A percentile compares a stretch with the other conserved stretches of the same genome.
These are phyloP conservation scores for Vavraia culicis DNA, from an alignment of 371 early-diverging fungal species.

Conservation along the genomic window DNA sequence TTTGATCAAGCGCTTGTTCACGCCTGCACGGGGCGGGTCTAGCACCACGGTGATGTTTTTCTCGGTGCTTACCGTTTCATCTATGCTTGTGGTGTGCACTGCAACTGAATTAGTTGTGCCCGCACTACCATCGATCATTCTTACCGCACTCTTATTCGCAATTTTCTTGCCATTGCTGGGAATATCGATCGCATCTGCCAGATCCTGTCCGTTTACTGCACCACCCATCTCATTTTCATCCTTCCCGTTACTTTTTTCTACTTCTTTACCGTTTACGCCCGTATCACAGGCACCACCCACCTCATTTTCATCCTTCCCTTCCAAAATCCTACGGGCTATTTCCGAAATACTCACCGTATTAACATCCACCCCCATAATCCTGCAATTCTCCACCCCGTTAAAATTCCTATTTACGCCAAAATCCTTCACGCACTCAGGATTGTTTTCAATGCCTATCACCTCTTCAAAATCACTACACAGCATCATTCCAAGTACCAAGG, in stretches of 20 bases:
- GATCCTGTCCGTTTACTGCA: not conserved
- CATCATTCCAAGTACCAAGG: not conserved
- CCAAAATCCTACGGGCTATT: too few relatives aligned
- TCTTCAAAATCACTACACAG: conserved; percentile 2
- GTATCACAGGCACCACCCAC: too few relatives aligned
- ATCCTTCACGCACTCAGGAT: not conserved
- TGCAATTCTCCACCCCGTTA: not conserved
- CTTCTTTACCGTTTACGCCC: too few relatives aligned
- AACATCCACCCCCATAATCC: too few relatives aligned
- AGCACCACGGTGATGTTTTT: not conserved
- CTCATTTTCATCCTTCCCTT: too few relatives aligned
- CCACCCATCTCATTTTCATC: not conserved
- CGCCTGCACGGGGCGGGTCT: conserved; percentile 8
- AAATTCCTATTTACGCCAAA: not conserved
- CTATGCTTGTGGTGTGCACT: too few relatives aligned
- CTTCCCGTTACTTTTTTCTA: not conserved
- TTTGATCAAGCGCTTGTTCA: not conserved
- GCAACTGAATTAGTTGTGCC: too few relatives aligned
- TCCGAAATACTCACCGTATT: too few relatives aligned
- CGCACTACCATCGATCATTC: too few relatives aligned
- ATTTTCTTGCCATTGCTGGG: too few relatives aligned
- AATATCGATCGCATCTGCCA: too few relatives aligned
- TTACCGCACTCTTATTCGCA: too few relatives aligned
- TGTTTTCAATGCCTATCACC: not conserved
- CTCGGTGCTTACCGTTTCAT: not conserved